These are phyloP conservation scores for Roridomyces roridus DNA, from an alignment of 768 basidiomycete species.

Conservation along the genomic window DNA sequence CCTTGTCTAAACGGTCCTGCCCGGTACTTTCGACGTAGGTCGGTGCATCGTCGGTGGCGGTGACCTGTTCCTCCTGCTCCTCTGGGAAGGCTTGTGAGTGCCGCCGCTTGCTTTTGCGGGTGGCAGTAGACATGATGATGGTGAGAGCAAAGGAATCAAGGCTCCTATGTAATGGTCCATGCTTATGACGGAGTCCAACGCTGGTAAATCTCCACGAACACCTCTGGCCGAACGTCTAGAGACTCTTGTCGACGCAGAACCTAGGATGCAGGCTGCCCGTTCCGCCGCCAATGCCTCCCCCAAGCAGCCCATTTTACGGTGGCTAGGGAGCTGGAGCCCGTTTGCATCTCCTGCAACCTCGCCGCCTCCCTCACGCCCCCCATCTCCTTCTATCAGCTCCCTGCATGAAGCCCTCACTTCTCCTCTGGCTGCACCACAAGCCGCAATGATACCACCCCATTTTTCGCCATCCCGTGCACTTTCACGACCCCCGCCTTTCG, in stretches of 20 bases:
- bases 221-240: conserved; percentile 30
- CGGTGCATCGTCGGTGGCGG: background rate
- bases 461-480: conserved; percentile 38
- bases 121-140: too few relatives aligned
- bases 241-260: conserved; percentile 20
- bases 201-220: too few relatives aligned
- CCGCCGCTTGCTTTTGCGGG: conserved; percentile 60
- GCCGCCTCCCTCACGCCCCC: conserved; percentile 42
- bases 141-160: too few relatives aligned
- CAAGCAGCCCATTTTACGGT: conserved; percentile 47
- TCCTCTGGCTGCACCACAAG: conserved; percentile 49
- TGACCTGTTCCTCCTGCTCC: conserved; percentile 12
- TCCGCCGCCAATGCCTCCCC: conserved; percentile 13
- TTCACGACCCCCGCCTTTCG: conserved; percentile 54
- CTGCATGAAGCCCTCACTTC: conserved; percentile 55
- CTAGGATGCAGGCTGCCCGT: conserved; percentile 10
- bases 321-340: conserved; percentile 44
- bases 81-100: conserved; percentile 47
- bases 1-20: conserved; percentile 47
- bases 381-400: conserved; percentile 45
- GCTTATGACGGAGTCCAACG: too few relatives aligned
- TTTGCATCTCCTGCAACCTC: conserved; percentile 33
- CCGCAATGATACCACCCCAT: conserved; percentile 47
- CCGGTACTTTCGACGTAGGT: conserved; percentile 14
- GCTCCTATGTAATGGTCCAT: too few relatives aligned